phyloP scores from a whole-genome alignment of 768 basidiomycete species.

The Pleurotus ostreatus region DNA sequence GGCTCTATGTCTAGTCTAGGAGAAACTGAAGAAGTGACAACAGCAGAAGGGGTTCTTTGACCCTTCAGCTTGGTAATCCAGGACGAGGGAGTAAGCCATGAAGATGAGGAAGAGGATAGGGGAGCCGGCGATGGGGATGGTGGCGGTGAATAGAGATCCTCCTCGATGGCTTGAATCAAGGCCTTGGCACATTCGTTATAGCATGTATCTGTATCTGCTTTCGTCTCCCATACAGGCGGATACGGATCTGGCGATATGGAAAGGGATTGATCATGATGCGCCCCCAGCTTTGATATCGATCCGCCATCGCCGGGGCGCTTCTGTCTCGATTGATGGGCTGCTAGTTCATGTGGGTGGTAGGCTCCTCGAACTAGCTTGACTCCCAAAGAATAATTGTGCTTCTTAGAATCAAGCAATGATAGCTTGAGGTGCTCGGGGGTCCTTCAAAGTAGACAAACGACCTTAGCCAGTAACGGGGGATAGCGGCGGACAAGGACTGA shows the following conservation, averaged over 20 bases:
- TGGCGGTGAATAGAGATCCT: constrained; percentile 34
- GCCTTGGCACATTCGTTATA: constrained; percentile 61
- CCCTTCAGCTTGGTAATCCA: background rate
- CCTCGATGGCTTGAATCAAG: constrained; percentile 52
- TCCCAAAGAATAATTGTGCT: constrained; percentile 70
- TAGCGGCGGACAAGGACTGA: constrained; percentile 19
- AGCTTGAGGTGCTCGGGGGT: constrained; percentile 66
- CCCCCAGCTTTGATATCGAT: background rate
- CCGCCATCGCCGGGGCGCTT: background rate
- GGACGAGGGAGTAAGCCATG: constrained; percentile 8
- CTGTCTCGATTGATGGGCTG: constrained; percentile 34
- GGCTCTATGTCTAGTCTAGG: constrained; percentile 15
- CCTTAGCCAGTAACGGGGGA: constrained; percentile 1
- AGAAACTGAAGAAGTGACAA: constrained; percentile 6
- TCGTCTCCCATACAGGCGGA: constrained; percentile 68
- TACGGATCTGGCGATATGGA: constrained; percentile 55
- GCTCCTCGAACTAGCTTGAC: constrained; percentile 93
- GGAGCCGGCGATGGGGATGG: constrained; percentile 2
- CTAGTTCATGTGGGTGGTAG: constrained; percentile 76
- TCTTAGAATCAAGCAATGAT: constrained; percentile 60
- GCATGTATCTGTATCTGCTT: constrained; percentile 68
- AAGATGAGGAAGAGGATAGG: constrained; percentile 2
- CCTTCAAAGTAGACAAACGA: constrained; percentile 28
- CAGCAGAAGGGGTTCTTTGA: background rate
- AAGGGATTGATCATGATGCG: constrained; percentile 10